A percentile compares a stretch with the other conserved stretches of the same genome.
Evolutionary conservation across 495 filamentous ascomycete species (phyloP).

Genomic region (Elasticomyces elasticus): DNA sequence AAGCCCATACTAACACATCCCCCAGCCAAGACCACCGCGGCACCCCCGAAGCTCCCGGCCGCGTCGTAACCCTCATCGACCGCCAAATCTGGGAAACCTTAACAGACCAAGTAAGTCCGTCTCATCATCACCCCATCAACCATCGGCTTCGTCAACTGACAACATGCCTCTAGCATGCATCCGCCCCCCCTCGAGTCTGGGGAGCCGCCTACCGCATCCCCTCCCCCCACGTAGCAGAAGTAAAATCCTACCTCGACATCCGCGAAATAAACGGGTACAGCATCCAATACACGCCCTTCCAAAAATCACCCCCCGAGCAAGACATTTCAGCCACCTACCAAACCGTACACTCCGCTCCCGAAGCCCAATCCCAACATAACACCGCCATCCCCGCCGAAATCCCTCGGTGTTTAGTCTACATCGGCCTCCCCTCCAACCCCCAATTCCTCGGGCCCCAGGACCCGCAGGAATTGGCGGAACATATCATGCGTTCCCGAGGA

Average conservation of each 20-base stretch:
- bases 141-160: too few relatives aligned
- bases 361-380: neutral
- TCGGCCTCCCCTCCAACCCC: constrained; percentile 85
- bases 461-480: constrained; percentile 69
- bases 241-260: constrained; percentile 84
- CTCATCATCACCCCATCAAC: too few relatives aligned
- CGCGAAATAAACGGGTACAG: constrained; percentile 95
- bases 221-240: constrained; percentile 60
- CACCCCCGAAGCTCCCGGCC: constrained; percentile 73
- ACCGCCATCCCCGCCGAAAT: constrained; percentile 17
- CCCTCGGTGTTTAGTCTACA: constrained; percentile 70
- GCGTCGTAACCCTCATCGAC: constrained; percentile 88
- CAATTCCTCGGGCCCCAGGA: constrained; percentile 83
- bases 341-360: constrained; percentile 26
- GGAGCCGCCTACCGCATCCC: constrained; percentile 89
- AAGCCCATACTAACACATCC: neutral
- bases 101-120: too few relatives aligned
- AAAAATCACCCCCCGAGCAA: constrained; percentile 40
- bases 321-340: constrained; percentile 24
- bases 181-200: constrained; percentile 62
- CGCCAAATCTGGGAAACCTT: constrained; percentile 69
- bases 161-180: constrained; percentile 33
- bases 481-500: constrained; percentile 66
- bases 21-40: constrained; percentile 86
- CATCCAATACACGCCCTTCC: constrained; percentile 77